phyloP scores from a whole-genome alignment of 441 rosid species.

The Hura crepitans region DNA sequence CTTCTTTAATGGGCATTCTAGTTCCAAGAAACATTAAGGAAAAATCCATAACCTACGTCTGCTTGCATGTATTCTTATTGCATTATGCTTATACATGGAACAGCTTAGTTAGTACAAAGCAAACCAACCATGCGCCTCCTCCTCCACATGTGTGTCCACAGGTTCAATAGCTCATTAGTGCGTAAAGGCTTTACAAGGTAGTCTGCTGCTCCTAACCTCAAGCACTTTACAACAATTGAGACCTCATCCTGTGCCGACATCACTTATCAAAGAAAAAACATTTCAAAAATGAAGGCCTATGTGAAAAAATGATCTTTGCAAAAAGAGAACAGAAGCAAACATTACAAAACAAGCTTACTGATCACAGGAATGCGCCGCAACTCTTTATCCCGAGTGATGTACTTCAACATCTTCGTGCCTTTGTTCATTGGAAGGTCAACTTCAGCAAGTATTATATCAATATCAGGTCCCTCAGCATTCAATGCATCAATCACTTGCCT shows the following conservation, averaged over 20 bases:
- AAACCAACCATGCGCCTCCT: constrained; percentile 86
- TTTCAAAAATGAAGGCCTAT: constrained; percentile 18
- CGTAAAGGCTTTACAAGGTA: constrained; percentile 82
- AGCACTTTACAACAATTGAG: constrained; percentile 86
- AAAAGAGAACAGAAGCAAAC: constrained; percentile 7
- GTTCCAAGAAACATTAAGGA: not conserved
- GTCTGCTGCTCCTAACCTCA: constrained; percentile 79
- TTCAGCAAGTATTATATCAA: constrained; percentile 90
- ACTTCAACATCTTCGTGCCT: constrained; percentile 94
- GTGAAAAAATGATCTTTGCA: constrained; percentile 3
- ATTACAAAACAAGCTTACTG: constrained; percentile 52
- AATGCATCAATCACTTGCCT: constrained; percentile 94
- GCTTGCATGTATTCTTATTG: not conserved
- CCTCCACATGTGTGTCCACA: constrained; percentile 99
- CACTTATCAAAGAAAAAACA: constrained; percentile 49
- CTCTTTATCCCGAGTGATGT: constrained; percentile 75
- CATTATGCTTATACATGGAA: not conserved
- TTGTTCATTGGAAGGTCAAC: constrained; percentile 93
- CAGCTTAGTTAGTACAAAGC: constrained; percentile 10
- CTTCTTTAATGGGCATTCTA: not conserved
- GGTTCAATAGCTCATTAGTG: constrained; percentile 82
- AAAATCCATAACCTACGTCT: not conserved
- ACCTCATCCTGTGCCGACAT: constrained; percentile 98
- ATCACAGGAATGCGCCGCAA: constrained; percentile 87
- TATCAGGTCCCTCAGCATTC: constrained; percentile 92